These are phyloP conservation scores for Acacia acuminata DNA, from an alignment of 306 rosid genomes.

Conservation along the genomic window DNA sequence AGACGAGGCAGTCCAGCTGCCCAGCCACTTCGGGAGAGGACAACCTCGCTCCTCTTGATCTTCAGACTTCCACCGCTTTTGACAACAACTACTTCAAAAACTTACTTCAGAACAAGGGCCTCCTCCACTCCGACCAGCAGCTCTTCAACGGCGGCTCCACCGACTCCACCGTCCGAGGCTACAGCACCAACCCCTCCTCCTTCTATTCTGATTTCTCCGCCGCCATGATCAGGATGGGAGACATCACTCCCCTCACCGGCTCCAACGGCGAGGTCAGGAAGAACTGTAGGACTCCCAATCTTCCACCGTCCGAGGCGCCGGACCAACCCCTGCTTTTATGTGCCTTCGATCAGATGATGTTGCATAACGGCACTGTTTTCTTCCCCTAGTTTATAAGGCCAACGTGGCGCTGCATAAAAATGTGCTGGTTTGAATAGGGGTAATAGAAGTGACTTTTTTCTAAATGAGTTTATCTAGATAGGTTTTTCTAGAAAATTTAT, in stretches of 20 bases:
- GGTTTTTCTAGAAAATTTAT: no score
- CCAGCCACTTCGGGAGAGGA: slow-evolving; percentile 46
- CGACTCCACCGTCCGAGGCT: slow-evolving; percentile 46
- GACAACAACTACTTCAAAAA: slow-evolving; percentile 61
- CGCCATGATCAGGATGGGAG: slow-evolving; percentile 62
- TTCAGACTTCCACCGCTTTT: slow-evolving; percentile 54
- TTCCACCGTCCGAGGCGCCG: no score
- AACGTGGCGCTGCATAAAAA: no score
- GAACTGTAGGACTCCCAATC: slow-evolving; percentile 36
- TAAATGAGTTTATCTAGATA: no score
- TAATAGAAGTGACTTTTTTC: no score
- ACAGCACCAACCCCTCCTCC: slow-evolving; percentile 26
- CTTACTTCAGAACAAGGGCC: slow-evolving; percentile 55
- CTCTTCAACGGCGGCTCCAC: slow-evolving; percentile 60
- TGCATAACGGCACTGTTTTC: neutral
- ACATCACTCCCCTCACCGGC: slow-evolving; percentile 57
- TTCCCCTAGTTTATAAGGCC: neutral
- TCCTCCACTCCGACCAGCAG: slow-evolving; percentile 57
- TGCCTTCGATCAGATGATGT: neutral
- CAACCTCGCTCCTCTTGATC: slow-evolving; percentile 61
- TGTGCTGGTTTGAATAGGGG: no score
- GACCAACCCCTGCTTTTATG: neutral
- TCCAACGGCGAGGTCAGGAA: slow-evolving; percentile 53
- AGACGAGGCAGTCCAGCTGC: slow-evolving; percentile 37
- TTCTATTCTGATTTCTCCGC: slow-evolving; percentile 46